These are phyloP conservation scores for Sporothrix pallida DNA, from an alignment of 2,329 filamentous ascomycete genomes.

Conservation along the genomic window DNA sequence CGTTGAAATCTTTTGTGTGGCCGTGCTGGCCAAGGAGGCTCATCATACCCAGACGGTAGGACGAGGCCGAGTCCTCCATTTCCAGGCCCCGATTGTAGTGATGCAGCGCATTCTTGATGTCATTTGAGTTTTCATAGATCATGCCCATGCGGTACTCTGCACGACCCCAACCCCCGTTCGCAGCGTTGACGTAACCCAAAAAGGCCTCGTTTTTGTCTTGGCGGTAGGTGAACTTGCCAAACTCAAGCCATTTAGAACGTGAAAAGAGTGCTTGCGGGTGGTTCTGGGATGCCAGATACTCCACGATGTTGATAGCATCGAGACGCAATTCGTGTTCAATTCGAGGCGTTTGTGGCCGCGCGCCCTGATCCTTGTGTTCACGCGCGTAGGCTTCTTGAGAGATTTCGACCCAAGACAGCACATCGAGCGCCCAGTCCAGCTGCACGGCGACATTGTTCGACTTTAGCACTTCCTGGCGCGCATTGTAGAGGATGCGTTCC, in stretches of 20 bases:
- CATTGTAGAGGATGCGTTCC: conserved; percentile 85
- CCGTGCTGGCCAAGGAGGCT: conserved; percentile 92
- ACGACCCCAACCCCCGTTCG: conserved; percentile 81
- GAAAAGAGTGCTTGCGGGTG: conserved; percentile 96
- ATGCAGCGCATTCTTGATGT: conserved; percentile 85
- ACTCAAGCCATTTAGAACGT: conserved; percentile 95
- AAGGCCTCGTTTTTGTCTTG: conserved; percentile 96
- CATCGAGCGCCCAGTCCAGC: conserved; percentile 93
- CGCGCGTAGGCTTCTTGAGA: conserved; percentile 77
- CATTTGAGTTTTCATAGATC: conserved; percentile 95
- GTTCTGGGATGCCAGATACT: conserved; percentile 85
- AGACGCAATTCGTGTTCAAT: conserved; percentile 85
- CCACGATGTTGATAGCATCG: conserved; percentile 90
- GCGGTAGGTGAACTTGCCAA: conserved; percentile 90
- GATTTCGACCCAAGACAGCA: conserved; percentile 85
- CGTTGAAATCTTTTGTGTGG: conserved; percentile 78
- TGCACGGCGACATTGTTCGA: conserved; percentile 97
- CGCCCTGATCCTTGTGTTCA: conserved; percentile 55
- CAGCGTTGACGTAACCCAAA: conserved; percentile 79
- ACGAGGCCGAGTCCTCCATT: conserved; percentile 84
- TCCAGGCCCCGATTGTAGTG: conserved; percentile 86
- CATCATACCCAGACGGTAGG: conserved; percentile 93
- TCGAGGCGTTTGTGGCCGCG: conserved; percentile 78
- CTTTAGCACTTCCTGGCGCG: conserved; percentile 81
- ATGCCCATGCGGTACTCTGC: conserved; percentile 98